Evolutionary conservation across 2,329 filamentous ascomycete species (phyloP), one percentile per base, ranked within the genome.

Genomic region (Botrytis hyacinthi): DNA sequence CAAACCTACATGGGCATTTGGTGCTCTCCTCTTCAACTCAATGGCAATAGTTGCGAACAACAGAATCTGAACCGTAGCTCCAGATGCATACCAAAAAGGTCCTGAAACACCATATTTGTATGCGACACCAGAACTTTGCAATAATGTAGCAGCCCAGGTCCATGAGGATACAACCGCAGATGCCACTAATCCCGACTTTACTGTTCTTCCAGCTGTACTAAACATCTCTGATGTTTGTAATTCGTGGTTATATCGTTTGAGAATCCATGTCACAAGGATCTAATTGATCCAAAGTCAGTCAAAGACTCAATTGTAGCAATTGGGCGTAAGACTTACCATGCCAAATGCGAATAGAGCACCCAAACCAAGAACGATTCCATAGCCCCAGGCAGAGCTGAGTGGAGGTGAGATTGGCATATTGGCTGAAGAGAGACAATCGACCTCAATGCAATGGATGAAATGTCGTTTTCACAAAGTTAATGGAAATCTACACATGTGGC

Each of bases 161-260:
- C 95, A 97, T 8, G 92, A 94, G 26, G 92, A 95, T 5, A 97
- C 93, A n/a, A 97, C 94, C 26, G 94, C 94, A 8, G 93, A 93
- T 18, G 93, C 93, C 0, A 97, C 93, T 22, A 97, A 86, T 61
- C 94, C 95, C 14, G 93, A 94, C 81, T 97, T 97, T 77, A 97
- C 93, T 1, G 93, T 94, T 75, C 95, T 87, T 29, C 94, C 94
- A 68, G 94, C 94, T 0, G 94, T 97, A 76, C 88, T 94, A 86
- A 97, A 97, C 89, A 94, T 96, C 84, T 97, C 94, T 0, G 92
- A 95, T 0, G 95, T 97, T 82, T 97, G 94, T 4, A 95, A 85
- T 81, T 96, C 94, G 85, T 90, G 86, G 79, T 91, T 90, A 80
- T 91, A 92, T 76, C 87, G 78, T 73, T 81, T 81, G 70, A 81